Base-by-base conservation (phyloP, 495 filamentous ascomycete genomes). In the Xylaria intraflava region DNA sequence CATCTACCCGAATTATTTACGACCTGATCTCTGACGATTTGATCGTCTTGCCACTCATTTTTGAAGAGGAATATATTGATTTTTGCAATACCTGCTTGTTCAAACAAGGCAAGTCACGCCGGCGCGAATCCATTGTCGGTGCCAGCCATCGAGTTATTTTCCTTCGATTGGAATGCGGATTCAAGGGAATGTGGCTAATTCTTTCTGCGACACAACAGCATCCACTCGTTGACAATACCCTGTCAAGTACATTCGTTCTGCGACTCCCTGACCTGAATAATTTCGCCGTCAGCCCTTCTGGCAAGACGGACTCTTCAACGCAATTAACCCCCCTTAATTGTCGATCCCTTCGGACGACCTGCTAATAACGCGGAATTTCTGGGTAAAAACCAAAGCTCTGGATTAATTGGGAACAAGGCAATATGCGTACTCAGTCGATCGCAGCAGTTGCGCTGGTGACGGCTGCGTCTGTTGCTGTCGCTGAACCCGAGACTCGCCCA, bases 241-340 rank as follows among this genome's bases (percentile, higher is more conserved):
- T 76, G 78, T 82, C 79, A 82, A 83, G 76, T 83, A 77, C 79
- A 78, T 75, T 82, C 79, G 75, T 83, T 83, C 70, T 62, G 64
- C 59, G 65, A 65, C 55, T 58, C 58, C 67, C 73, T 78, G 64
- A 66, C 64, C 60, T 79, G 78, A 69, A 76, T 74, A 52, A 59
- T 60, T 67, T n/a, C 52, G 22, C 14, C 31, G 40, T 43, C 48
- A 20, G 12, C 36, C 36, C 30, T 51, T 29, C 35, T 57, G 16
- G n/a, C 58, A 61, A 61, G 56, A 61, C 62, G 68, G 54, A 60
- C 50, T 53, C 35, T n/a, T 31, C 46, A 50, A 33, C 19, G 17
- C 33, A 40, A 19, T 46, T 27, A 23, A 56, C 27, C 46, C 43
- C n/a, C 6, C 46, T 62, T 67, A 66, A 68, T 67, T 62, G 41